phyloP scores from a whole-genome alignment of 169 alveolate genomes.

The Babesia caballi region DNA sequence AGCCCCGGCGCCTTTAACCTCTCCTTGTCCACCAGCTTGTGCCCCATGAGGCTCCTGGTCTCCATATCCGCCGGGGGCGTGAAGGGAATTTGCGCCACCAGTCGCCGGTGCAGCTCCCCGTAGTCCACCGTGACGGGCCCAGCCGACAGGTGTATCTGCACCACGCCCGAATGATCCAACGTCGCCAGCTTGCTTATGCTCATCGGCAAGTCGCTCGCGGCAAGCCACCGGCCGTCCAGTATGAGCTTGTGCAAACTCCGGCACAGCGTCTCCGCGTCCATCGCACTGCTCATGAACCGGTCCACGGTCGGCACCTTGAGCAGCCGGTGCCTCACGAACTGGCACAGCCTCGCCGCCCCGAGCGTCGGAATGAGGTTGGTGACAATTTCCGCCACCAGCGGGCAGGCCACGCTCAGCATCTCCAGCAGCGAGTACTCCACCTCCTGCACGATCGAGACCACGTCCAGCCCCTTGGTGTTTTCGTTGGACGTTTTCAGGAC shows the following conservation, averaged over 20 bases:
- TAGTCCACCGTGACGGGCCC: constrained; percentile 12
- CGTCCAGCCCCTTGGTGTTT: constrained; percentile 43
- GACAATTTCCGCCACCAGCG: constrained; percentile 36
- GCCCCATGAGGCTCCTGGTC: neutral
- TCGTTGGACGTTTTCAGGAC: constrained; percentile 66
- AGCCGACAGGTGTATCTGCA: neutral
- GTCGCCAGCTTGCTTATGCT: constrained; percentile 31
- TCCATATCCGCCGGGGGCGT: neutral
- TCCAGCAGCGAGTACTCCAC: constrained; percentile 58
- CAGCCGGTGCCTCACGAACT: constrained; percentile 48
- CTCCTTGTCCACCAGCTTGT: neutral
- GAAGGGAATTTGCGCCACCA: neutral
- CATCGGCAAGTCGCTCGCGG: constrained; percentile 7
- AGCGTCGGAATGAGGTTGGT: constrained; percentile 54
- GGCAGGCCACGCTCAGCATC: constrained; percentile 48
- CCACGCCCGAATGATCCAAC: neutral
- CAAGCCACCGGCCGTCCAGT: constrained; percentile 26
- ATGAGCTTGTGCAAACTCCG: constrained; percentile 14
- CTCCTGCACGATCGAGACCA: constrained; percentile 38
- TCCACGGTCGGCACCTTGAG: constrained; percentile 57
- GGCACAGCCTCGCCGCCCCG: constrained; percentile 38
- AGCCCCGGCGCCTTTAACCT: neutral
- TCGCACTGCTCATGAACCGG: constrained; percentile 31
- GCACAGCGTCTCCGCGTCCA: constrained; percentile 40
- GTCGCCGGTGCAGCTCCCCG: constrained; percentile 19